Base-by-base conservation (phyloP, 805 yeast species). In the Ogataea minuta region DNA sequence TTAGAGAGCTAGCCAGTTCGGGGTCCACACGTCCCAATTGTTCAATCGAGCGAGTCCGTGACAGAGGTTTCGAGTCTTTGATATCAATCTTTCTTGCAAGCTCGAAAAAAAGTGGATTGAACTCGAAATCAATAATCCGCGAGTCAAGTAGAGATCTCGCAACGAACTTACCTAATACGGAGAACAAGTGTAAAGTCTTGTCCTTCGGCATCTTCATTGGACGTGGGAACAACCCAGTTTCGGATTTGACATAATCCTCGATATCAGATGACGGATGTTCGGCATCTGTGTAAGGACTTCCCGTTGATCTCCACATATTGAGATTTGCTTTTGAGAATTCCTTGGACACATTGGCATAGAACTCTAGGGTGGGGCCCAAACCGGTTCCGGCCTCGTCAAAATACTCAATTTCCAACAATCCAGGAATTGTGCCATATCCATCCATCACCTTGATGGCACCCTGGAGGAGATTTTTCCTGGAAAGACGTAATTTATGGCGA, bases 341-440 rank as follows among this genome's bases (percentile, higher is more conserved):
- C 41, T 70, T 77, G 0, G 96, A 88, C 2, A 86, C 88, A 11
- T 72, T 67, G 0, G 97, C 79, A 55, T 88, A 91, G 56, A 93
- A 91, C 61, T 91, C 99, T 47, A 90, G 68, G 0, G 99, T 91
- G 3, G 99, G 99, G 0, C 99, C 99, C 31, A 89, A 65, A 0
- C 99, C 99, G 0, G 96, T 82, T n/a, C 98, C 99, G 6, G 74
- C 96, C 59, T 91, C 99, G 48, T 83, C 89, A 46, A 73, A 78
- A 53, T 84, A 91, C 57, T 90, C 96, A 40, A 93, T 80, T 52
- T 91, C 98, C 15, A 91, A 64, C 4, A 85, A 68, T 20, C 88
- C 83, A 1, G 96, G 89, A n/a, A 81, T 72, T 0, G 84, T 64
- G 0, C 93, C 95, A 57, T 87, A 83, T 34, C 76, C 66, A 30